A percentile compares a stretch with the other conserved stretches of the same genome.
Evolutionary conservation across 192 early-diverging fungal species (phyloP).

Genomic region (Coemansia sp.): DNA sequence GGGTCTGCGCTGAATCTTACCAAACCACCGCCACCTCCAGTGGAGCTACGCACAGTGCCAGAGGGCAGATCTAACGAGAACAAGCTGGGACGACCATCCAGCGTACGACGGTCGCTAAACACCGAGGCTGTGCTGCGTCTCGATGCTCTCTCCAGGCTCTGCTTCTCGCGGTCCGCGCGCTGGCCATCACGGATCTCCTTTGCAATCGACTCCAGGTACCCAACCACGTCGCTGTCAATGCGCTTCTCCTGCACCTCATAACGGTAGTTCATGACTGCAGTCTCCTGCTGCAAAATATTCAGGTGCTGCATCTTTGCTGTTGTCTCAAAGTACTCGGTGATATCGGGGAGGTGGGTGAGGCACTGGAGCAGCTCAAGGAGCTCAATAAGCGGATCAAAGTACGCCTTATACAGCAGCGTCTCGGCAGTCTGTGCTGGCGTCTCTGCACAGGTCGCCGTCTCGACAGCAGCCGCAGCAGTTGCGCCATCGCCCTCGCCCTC

Average conservation of each 20-base stretch:
- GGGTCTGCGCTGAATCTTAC: constrained; percentile 33
- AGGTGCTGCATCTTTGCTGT: constrained; percentile 62
- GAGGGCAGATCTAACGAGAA: constrained; percentile 34
- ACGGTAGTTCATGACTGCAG: constrained; percentile 70
- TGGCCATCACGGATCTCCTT: constrained; percentile 61
- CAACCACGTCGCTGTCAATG: constrained; percentile 67
- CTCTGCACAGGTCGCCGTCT: background rate
- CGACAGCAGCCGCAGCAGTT: background rate
- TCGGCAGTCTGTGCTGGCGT: constrained; percentile 4
- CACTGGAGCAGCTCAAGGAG: constrained; percentile 80
- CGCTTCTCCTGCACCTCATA: constrained; percentile 84
- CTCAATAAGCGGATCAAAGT: constrained; percentile 67
- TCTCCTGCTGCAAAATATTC: constrained; percentile 69
- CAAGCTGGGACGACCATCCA: constrained; percentile 48
- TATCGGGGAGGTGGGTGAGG: constrained; percentile 66
- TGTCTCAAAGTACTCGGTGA: constrained; percentile 72
- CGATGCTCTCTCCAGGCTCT: constrained; percentile 34
- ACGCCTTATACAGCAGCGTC: constrained; percentile 27
- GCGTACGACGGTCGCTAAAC: constrained; percentile 34
- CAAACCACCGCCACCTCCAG: constrained; percentile 19
- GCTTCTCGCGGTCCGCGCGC: constrained; percentile 37
- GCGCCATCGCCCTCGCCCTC: background rate
- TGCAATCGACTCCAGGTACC: constrained; percentile 70
- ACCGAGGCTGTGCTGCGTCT: constrained; percentile 38
- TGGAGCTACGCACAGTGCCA: constrained; percentile 10